These are phyloP conservation scores for Otatea glauca DNA, from an alignment of 176 grass and related monocot genomes.

Conservation along the genomic window DNA sequence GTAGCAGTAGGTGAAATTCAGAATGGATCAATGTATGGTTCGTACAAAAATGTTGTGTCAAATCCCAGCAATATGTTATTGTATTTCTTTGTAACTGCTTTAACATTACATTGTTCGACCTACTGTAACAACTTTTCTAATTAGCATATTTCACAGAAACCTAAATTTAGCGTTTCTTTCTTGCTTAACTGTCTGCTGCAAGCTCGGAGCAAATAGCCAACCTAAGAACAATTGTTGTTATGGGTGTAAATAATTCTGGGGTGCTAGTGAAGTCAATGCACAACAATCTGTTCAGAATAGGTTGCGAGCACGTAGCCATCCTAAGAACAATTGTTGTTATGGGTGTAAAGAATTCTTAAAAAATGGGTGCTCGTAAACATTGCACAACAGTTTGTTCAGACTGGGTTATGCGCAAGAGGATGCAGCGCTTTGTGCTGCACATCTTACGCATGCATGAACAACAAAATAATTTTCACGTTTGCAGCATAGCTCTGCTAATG, in stretches of 20 bases:
- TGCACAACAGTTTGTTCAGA: background rate
- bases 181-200: background rate
- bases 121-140: background rate
- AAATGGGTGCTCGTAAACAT: background rate
- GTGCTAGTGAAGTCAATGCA: slow-evolving; percentile 8
- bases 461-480: background rate
- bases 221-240: background rate
- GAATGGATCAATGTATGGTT: background rate
- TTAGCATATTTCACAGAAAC: background rate
- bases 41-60: background rate
- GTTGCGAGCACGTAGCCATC: background rate
- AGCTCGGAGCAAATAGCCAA: background rate
- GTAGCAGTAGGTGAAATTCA: background rate
- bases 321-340: background rate
- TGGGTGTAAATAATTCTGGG: background rate
- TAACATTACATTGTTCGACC: background rate
- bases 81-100: slow-evolving; percentile 5
- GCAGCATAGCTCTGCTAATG: background rate
- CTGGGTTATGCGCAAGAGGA: background rate
- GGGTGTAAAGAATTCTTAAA: background rate
- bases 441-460: background rate
- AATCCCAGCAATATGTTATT: background rate
- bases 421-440: background rate
- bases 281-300: background rate
- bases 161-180: background rate